Conservation (phyloP, 23 red algal species). For the Chondrus crispus region DNA sequence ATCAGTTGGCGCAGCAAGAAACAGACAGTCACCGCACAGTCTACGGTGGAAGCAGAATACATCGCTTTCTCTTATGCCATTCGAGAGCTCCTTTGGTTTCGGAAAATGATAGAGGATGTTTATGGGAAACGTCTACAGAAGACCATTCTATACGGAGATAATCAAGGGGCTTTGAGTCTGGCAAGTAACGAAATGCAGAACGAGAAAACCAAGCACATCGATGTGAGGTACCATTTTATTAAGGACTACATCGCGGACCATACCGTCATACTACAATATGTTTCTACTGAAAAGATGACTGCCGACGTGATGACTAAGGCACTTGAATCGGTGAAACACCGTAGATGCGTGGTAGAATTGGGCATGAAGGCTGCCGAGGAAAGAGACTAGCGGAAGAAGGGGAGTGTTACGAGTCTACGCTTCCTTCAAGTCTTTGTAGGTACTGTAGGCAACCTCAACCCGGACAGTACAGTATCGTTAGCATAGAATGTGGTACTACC, state of each 20-base stretch:
- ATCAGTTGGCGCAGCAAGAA: slow-evolving; percentile 5
- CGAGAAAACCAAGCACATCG: not conserved
- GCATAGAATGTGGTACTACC: too few species aligned
- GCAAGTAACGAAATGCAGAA: not conserved
- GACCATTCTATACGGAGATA: not conserved
- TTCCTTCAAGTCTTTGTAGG: too few species aligned
- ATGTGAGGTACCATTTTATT: not conserved
- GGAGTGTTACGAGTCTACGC: too few species aligned
- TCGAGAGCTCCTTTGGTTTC: slow-evolving; percentile 1
- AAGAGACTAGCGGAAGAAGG: too few species aligned
- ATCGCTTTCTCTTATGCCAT: not conserved
- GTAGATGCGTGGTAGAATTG: not conserved
- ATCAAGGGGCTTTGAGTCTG: not conserved
- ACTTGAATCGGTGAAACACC: not conserved
- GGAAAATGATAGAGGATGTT: not conserved
- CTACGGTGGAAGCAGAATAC: slow-evolving; percentile 1
- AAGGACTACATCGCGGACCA: not conserved
- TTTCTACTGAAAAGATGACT: not conserved
- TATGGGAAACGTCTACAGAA: not conserved
- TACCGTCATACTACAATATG: not conserved
- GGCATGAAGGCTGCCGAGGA: too few species aligned
- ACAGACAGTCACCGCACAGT: not conserved
- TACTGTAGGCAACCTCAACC: too few species aligned
- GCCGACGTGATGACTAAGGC: not conserved
- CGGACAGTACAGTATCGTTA: too few species aligned